Conservation (phyloP, 805 yeast genomes). For the Nakazawaea holstii region DNA sequence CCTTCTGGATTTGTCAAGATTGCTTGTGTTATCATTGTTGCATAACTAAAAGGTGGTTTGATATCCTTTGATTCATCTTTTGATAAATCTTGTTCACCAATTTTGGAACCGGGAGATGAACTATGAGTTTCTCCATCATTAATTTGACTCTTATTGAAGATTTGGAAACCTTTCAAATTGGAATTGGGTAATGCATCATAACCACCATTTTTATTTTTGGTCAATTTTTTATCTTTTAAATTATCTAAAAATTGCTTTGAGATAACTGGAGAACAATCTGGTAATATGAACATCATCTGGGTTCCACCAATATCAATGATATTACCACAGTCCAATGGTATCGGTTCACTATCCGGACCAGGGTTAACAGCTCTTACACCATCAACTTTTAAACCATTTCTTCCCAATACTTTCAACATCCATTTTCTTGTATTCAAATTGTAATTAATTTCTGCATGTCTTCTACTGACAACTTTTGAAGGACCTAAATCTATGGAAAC, state of each 20-base stretch:
- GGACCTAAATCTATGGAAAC: conserved; percentile 93
- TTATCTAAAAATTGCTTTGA: conserved; percentile 40
- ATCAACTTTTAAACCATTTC: conserved; percentile 93
- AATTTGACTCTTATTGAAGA: conserved; percentile 40
- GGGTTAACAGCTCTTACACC: conserved; percentile 43
- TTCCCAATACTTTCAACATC: conserved; percentile 80
- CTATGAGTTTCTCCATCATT: conserved; percentile 24
- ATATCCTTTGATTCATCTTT: conserved; percentile 86
- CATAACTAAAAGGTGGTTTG: conserved; percentile 95
- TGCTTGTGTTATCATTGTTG: conserved; percentile 98
- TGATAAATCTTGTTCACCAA: conserved; percentile 55
- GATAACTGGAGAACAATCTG: conserved; percentile 76
- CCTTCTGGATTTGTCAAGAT: conserved; percentile 85
- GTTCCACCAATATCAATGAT: conserved; percentile 94
- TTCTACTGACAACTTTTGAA: conserved; percentile 91
- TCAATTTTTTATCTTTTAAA: conserved; percentile 24
- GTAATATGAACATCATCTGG: conserved; percentile 97
- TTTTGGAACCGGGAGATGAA: conserved; percentile 8
- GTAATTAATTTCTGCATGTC: conserved; percentile 81
- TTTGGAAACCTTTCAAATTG: conserved; percentile 43
- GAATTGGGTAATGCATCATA: conserved; percentile 10
- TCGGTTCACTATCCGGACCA: conserved; percentile 40
- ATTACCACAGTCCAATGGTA: conserved; percentile 77
- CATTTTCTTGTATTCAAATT: conserved; percentile 72
- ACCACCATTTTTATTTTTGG: conserved; percentile 2